Conservation (phyloP, 306 rosid genomes). For the Citrullus mucosospermus region DNA sequence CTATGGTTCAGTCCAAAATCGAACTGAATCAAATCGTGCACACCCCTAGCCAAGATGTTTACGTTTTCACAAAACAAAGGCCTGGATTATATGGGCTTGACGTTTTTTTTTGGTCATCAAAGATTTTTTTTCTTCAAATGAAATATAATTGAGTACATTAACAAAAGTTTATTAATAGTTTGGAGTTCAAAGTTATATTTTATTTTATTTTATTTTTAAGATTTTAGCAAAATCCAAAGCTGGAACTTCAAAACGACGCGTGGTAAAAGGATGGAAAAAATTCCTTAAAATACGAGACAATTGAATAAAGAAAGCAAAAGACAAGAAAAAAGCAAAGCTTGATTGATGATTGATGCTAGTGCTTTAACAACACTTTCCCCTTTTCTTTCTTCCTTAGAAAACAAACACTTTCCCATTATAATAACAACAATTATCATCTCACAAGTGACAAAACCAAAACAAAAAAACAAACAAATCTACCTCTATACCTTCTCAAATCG, state of each 20-base stretch:
- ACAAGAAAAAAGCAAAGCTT: not conserved
- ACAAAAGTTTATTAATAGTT: too few species aligned
- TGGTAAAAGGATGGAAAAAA: not conserved
- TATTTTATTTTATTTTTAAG: too few species aligned
- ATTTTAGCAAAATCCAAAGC: too few species aligned
- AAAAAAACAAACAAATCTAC: not conserved
- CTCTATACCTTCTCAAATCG: slow-evolving; percentile 37
- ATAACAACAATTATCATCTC: not conserved
- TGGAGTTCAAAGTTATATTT: too few species aligned
- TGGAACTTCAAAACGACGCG: not conserved
- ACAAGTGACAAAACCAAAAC: slow-evolving; percentile 3
- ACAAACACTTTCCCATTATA: not conserved
- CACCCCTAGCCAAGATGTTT: too few species aligned
- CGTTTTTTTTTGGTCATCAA: too few species aligned
- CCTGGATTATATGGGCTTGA: too few species aligned
- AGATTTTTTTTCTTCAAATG: too few species aligned
- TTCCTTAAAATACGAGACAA: not conserved
- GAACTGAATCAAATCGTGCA: too few species aligned
- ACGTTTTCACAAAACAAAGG: too few species aligned
- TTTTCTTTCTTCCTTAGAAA: not conserved
- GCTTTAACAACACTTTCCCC: not conserved
- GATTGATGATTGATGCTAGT: not conserved
- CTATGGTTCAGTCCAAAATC: too few species aligned
- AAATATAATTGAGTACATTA: too few species aligned
- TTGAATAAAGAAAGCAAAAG: not conserved